A percentile compares a stretch with the other conserved stretches of the same genome.
Conservation (phyloP, 129 eudicot genomes). For the Chrysanthemum seticuspe region DNA sequence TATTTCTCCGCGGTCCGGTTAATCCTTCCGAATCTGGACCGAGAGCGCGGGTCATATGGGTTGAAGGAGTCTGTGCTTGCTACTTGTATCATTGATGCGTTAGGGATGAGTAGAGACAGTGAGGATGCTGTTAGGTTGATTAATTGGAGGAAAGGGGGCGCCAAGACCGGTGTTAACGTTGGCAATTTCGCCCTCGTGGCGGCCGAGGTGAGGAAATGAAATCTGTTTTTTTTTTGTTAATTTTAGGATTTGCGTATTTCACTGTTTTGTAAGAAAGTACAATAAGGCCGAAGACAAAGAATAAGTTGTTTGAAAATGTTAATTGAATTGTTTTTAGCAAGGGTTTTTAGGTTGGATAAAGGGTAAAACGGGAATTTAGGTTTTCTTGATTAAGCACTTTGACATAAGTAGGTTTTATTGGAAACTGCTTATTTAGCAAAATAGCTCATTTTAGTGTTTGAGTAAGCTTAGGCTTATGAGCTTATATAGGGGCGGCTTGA, state of each 20-base stretch:
- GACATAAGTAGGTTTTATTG: too few species aligned
- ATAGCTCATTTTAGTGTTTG: too few species aligned
- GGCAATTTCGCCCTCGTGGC: slow-evolving; percentile 90
- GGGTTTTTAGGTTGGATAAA: too few species aligned
- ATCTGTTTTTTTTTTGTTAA: not conserved
- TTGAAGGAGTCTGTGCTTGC: slow-evolving; percentile 89
- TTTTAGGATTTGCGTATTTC: not conserved
- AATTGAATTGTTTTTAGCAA: too few species aligned
- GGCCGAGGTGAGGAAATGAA: slow-evolving; percentile 47
- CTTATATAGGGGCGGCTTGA: too few species aligned
- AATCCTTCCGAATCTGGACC: slow-evolving; percentile 76
- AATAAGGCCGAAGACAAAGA: too few species aligned
- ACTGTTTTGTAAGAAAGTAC: too few species aligned
- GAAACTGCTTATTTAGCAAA: too few species aligned
- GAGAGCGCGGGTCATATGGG: slow-evolving; percentile 94
- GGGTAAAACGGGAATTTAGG: too few species aligned
- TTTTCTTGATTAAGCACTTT: too few species aligned
- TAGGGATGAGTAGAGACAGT: slow-evolving; percentile 83
- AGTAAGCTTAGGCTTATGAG: too few species aligned
- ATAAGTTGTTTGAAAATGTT: too few species aligned
- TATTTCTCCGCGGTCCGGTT: slow-evolving; percentile 80
- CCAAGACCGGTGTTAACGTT: slow-evolving; percentile 69
- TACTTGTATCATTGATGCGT: slow-evolving; percentile 81
- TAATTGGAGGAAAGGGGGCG: slow-evolving; percentile 98
- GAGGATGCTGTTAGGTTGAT: slow-evolving; percentile 71